phyloP scores from a whole-genome alignment of 257 asterid species.

The Primulina eburnea region DNA sequence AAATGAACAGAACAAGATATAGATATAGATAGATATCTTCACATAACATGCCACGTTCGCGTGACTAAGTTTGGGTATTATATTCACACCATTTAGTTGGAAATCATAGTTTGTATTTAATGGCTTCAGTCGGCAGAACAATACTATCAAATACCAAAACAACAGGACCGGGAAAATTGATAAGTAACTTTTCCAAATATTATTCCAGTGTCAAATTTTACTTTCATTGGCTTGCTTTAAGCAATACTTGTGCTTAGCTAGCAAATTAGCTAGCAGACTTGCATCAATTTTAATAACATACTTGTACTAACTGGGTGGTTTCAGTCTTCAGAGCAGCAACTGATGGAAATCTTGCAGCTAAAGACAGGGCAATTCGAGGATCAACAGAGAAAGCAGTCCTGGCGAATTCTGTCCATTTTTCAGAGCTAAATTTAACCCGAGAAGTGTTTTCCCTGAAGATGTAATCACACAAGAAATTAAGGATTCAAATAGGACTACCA shows the following conservation, averaged over 20 bases:
- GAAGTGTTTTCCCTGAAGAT: slow-evolving; percentile 64
- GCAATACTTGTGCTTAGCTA: slow-evolving; percentile 15
- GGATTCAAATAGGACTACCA: slow-evolving; percentile 20
- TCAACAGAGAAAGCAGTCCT: slow-evolving; percentile 89
- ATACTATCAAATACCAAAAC: neutral
- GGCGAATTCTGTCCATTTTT: slow-evolving; percentile 81
- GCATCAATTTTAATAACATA: slow-evolving; percentile 34
- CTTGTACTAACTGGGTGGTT: slow-evolving; percentile 80
- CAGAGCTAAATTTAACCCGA: slow-evolving; percentile 79
- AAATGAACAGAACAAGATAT: slow-evolving; percentile 14
- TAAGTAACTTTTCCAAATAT: slow-evolving; percentile 11
- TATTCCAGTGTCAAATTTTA: slow-evolving; percentile 17
- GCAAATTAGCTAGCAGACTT: neutral
- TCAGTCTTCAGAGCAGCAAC: slow-evolving; percentile 78
- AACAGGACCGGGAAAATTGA: neutral
- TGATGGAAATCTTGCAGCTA: slow-evolving; percentile 92
- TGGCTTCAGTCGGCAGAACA: slow-evolving; percentile 16
- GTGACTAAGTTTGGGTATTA: slow-evolving; percentile 4
- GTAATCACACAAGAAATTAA: slow-evolving; percentile 26
- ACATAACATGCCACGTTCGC: slow-evolving; percentile 22
- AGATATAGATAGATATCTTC: neutral
- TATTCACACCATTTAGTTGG: slow-evolving; percentile 7
- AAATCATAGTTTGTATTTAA: slow-evolving; percentile 2
- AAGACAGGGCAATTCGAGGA: slow-evolving; percentile 79
- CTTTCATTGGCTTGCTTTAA: neutral